Conservation (phyloP, 768 basidiomycete genomes). For the Lanmaoa rubissima region DNA sequence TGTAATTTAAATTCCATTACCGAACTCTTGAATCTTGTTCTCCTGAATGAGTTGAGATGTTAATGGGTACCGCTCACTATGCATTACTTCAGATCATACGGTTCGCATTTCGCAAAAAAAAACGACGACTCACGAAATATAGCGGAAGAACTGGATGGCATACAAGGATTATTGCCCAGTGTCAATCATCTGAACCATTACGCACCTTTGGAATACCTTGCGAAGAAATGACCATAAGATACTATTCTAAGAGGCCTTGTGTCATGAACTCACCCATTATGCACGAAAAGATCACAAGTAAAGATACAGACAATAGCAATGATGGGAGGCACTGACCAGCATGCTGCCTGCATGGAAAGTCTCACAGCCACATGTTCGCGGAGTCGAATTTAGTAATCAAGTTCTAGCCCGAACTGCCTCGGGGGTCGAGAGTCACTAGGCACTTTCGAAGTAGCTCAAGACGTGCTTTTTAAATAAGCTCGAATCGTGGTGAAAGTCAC, state of each 20-base stretch:
- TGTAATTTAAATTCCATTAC: constrained; percentile 38
- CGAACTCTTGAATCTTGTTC: constrained; percentile 99
- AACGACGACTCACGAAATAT: constrained; percentile 70
- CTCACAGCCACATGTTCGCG: constrained; percentile 17
- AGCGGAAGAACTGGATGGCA: constrained; percentile 82
- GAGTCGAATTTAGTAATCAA: constrained; percentile 1
- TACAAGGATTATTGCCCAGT: constrained; percentile 5
- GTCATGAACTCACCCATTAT: constrained; percentile 22
- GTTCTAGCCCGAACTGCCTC: too few species aligned
- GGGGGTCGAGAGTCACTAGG: too few species aligned
- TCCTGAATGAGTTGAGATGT: constrained; percentile 97
- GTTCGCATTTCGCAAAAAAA: neutral
- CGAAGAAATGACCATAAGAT: constrained; percentile 3
- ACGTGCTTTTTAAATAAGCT: neutral
- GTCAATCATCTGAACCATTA: neutral
- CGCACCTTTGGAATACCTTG: constrained; percentile 67
- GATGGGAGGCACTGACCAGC: neutral
- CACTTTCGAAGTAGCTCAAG: neutral
- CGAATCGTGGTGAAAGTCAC: neutral
- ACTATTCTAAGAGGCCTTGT: fast-evolving
- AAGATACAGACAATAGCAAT: constrained; percentile 5
- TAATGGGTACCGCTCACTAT: constrained; percentile 93
- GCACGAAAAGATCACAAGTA: constrained; percentile 5
- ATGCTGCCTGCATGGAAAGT: neutral
- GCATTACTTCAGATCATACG: constrained; percentile 10